These are phyloP conservation scores for Sanghuangporus sanghuang DNA, from an alignment of 1,284 basidiomycete species.

Conservation along the genomic window DNA sequence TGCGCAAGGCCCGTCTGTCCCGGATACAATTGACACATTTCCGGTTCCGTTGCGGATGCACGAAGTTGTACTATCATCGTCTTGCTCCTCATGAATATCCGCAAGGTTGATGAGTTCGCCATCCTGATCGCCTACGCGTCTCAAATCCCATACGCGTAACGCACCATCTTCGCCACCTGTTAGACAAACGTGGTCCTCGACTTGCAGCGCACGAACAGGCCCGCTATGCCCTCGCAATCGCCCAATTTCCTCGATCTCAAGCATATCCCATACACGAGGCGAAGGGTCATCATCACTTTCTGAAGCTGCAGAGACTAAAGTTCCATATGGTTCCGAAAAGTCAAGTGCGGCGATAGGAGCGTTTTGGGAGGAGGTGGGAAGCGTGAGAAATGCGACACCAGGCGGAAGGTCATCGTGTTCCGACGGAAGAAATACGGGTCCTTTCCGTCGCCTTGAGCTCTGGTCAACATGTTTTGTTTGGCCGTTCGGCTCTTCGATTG, in stretches of 20 bases:
- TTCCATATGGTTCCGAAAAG: conserved; percentile 96
- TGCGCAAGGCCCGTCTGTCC: conserved; percentile 51
- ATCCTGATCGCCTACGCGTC: conserved; percentile 68
- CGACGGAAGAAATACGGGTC: conserved; percentile 93
- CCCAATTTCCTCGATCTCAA: conserved; percentile 77
- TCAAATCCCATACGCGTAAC: conserved; percentile 84
- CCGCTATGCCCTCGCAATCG: conserved; percentile 13
- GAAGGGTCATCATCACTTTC: conserved; percentile 61
- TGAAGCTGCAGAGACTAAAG: conserved; percentile 79
- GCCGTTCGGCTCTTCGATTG: conserved; percentile 50
- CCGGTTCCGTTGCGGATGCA: conserved; percentile 30
- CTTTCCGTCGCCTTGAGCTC: conserved; percentile 74
- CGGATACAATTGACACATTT: conserved; percentile 21
- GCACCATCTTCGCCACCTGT: conserved; percentile 88
- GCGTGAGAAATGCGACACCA: conserved; percentile 95
- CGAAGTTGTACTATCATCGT: conserved; percentile 47
- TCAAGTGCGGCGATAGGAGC: conserved; percentile 87
- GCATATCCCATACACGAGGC: conserved; percentile 85
- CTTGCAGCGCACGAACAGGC: conserved; percentile 84
- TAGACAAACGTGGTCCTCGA: conserved; percentile 88
- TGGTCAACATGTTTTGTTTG: conserved; percentile 42
- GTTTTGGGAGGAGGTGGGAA: conserved; percentile 41
- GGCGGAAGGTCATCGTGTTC: conserved; percentile 96
- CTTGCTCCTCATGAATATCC: conserved; percentile 55
- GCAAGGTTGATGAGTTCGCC: conserved; percentile 44